phyloP scores from a whole-genome alignment of 257 asterid genomes.

The Solanum sparsipilum region DNA sequence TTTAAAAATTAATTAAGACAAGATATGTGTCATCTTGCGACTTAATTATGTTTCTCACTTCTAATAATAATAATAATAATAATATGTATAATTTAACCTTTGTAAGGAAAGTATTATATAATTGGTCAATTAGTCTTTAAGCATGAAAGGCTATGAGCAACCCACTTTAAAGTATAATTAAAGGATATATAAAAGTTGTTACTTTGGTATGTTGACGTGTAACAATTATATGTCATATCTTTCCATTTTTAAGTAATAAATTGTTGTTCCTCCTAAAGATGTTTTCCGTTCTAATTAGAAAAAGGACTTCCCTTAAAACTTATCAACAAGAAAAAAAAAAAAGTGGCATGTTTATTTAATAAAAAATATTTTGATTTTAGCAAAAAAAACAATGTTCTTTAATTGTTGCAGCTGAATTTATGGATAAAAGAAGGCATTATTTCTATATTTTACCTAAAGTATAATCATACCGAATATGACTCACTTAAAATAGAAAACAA shows the following conservation, averaged over 20 bases:
- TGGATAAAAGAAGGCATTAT: neutral
- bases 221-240: neutral
- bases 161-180: slow-evolving; percentile 10
- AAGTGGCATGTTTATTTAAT: neutral
- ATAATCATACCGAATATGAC: neutral
- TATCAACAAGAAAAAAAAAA: neutral
- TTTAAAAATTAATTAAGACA: neutral
- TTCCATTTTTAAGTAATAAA: neutral
- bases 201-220: neutral
- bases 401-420: neutral
- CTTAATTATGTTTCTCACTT: neutral
- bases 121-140: neutral
- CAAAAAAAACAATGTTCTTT: neutral
- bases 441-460: neutral
- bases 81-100: neutral
- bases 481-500: neutral
- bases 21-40: neutral
- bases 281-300: neutral
- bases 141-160: slow-evolving; percentile 7
- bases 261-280: neutral
- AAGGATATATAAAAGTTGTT: neutral
- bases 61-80: neutral
- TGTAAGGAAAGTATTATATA: neutral
- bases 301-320: neutral
- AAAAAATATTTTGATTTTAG: neutral